Conservation (phyloP, 2,329 filamentous ascomycete genomes). For the Diaporthe amygdali region DNA sequence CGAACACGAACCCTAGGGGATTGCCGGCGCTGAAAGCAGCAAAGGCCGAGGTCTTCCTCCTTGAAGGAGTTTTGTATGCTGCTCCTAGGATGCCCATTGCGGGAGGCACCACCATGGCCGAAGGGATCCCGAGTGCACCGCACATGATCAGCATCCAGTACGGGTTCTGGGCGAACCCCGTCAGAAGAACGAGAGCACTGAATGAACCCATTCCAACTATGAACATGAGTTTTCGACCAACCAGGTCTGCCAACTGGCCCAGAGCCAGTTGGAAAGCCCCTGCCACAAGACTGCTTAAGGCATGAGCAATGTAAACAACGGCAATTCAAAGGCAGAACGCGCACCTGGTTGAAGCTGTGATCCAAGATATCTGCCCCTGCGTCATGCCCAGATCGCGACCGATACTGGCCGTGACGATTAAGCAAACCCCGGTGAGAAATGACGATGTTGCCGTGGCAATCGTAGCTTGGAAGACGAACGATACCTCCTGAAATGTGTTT, state of each 20-base stretch:
- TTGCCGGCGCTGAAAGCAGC: not conserved
- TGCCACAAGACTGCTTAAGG: not conserved
- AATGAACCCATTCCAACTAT: not conserved
- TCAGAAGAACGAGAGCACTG: not conserved
- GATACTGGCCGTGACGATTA: not conserved
- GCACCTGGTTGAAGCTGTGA: not conserved
- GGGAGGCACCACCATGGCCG: not conserved
- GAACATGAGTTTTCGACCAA: not conserved
- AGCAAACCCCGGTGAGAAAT: not conserved
- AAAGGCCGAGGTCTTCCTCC: not conserved
- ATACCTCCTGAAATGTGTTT: not conserved
- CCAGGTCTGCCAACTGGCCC: not conserved
- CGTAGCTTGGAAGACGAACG: not conserved
- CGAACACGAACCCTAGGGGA: not conserved
- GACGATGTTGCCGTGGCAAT: not conserved
- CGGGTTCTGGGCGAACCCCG: not conserved
- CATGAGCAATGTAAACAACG: not conserved
- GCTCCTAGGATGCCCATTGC: not conserved
- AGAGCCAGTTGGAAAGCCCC: not conserved
- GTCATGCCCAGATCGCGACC: not conserved
- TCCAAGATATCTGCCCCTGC: not conserved
- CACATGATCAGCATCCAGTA: not conserved
- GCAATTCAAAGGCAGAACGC: not conserved
- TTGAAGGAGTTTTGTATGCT: not conserved
- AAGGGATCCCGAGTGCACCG: not conserved